Conservation (phyloP, 2,329 filamentous ascomycete genomes). For the Leptosphaerulina australis region DNA sequence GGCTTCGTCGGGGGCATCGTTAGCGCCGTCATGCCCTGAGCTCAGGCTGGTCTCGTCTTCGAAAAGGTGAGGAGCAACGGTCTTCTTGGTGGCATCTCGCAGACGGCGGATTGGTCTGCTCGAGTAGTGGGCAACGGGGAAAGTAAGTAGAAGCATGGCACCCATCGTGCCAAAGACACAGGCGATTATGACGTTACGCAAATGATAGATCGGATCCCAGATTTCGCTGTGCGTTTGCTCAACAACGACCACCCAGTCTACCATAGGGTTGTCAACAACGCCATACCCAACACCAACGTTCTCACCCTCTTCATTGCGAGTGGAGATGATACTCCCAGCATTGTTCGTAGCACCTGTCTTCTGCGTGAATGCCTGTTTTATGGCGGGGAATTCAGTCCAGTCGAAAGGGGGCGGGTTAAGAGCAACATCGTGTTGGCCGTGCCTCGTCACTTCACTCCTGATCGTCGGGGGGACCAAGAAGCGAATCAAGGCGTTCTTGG, state of each 20-base stretch:
- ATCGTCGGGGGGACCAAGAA: conserved; percentile 46
- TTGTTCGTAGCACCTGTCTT: conserved; percentile 62
- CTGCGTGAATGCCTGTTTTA: conserved; percentile 64
- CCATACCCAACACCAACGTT: conserved; percentile 82
- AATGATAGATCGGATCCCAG: conserved; percentile 72
- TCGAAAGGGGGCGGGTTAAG: conserved; percentile 55
- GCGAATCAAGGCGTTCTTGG: conserved; percentile 35
- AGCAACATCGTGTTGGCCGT: conserved; percentile 35
- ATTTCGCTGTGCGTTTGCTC: conserved; percentile 78
- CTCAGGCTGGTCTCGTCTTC: conserved; percentile 49
- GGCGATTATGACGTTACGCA: conserved; percentile 80
- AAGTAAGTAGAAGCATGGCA: conserved; percentile 71
- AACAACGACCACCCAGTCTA: conserved; percentile 82
- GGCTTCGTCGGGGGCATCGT: conserved; percentile 56
- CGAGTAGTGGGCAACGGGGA: conserved; percentile 81
- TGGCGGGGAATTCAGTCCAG: conserved; percentile 67
- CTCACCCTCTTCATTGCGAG: conserved; percentile 72
- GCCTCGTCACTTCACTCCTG: conserved; percentile 28
- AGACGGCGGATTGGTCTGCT: conserved; percentile 80
- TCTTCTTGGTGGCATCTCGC: conserved; percentile 75
- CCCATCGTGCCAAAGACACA: conserved; percentile 86
- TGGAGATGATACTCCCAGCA: conserved; percentile 70
- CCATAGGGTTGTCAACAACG: conserved; percentile 68
- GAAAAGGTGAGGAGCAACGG: conserved; percentile 70
- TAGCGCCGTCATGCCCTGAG: conserved; percentile 45